phyloP scores from a whole-genome alignment of 495 filamentous ascomycete species.

The Podospora sp. region DNA sequence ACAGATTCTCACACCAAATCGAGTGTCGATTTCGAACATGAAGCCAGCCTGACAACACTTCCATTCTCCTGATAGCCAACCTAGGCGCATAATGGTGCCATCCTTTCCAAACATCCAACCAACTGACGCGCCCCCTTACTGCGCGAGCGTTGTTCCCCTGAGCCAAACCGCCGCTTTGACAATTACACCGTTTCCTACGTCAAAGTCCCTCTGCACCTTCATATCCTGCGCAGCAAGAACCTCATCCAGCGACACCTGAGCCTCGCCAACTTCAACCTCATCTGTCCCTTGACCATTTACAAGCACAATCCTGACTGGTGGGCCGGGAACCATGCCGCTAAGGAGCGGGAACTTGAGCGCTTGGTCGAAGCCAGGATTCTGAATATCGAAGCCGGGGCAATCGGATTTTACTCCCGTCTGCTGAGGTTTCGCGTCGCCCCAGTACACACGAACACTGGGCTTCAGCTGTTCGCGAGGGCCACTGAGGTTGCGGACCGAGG shows the following conservation, averaged over 20 bases:
- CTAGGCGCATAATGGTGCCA: too few relatives aligned
- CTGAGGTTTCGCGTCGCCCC: constrained; percentile 37
- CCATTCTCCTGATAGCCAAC: not conserved
- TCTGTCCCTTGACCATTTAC: constrained; percentile 16
- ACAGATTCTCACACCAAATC: too few relatives aligned
- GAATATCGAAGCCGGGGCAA: constrained; percentile 43
- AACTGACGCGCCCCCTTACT: constrained; percentile 3
- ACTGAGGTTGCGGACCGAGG: constrained; percentile 36
- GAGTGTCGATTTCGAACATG: too few relatives aligned
- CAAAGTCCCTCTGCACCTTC: constrained; percentile 37
- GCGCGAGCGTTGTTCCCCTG: constrained; percentile 18
- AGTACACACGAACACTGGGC: constrained; percentile 45
- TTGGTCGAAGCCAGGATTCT: constrained; percentile 47
- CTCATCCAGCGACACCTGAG: constrained; percentile 42
- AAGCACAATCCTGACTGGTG: constrained; percentile 36
- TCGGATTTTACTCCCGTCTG: constrained; percentile 41
- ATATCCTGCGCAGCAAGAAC: constrained; percentile 37
- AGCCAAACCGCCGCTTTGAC: constrained; percentile 26
- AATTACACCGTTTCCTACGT: constrained; percentile 36
- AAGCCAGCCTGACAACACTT: too few relatives aligned
- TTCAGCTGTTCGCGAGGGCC: constrained; percentile 41
- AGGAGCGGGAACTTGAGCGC: constrained; percentile 40
- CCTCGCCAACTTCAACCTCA: constrained; percentile 12
- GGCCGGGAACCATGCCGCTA: constrained; percentile 33
- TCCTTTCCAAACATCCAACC: too few relatives aligned